Evolutionary conservation across 495 filamentous ascomycete genomes (phyloP), one percentile per base, ranked within the genome.

Genomic region (Astrocystis sublimbata): DNA sequence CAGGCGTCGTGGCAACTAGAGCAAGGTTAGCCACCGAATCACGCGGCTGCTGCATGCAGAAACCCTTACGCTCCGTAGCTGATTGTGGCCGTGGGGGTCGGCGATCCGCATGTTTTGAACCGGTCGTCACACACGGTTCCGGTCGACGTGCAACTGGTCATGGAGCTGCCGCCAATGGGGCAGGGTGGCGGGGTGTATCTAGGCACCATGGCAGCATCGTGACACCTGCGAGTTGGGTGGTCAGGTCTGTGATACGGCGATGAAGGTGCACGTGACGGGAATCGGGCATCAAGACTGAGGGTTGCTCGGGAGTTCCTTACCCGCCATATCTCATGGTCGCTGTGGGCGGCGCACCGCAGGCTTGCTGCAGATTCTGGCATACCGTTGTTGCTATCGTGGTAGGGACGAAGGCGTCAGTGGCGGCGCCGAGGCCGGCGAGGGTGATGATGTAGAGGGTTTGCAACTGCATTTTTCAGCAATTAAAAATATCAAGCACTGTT

Each of bases 1-100:
- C 61, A 63, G 45, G 61, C 53, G 12, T 52, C 61, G 36, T 63
- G 61, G 31, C 61, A 63, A 4, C 61, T 63, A 33, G n/a, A 38
- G 13, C 21, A 4, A 42, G 9, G 51, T 56, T 17, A 62, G n/a
- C 23, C 9, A 46, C 17, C 15, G 6, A 21, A 54, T 42, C 13
- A 8, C 35, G 9, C 5, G 6, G 15, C 13, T 35, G 31, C 17
- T 8, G 21, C n/a, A 6, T 55, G 21, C 19, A 28, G 21, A 9
- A 4, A 13, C n/a, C 57, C 69, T 58, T 36, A 72, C 65, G 65
- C 70, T 28, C 68, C 70, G 52, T 64, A 72, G 4, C 64, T 68
- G 9, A 72, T 26, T 30, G 60, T 66, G 19, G 67, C 66, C 3
- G 70, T 70, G 1, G 70, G 56, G 6, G 24, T 63, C 9, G 70